Evolutionary conservation across 2,329 filamentous ascomycete species (phyloP).

Genomic region (Sarocladium oryzae): DNA sequence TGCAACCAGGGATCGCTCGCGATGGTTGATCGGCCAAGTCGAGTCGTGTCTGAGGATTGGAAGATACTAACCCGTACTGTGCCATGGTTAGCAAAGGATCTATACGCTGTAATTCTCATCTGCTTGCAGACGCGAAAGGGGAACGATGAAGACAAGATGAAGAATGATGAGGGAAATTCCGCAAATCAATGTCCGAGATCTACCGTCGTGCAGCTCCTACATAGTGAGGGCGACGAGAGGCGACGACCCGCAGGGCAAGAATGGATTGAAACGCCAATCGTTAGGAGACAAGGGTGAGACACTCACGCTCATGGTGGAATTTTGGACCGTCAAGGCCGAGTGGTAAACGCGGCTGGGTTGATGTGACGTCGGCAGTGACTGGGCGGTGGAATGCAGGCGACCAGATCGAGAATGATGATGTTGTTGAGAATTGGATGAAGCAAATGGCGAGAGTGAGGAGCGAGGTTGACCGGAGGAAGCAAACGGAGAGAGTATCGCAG

Average conservation of each 20-base stretch:
- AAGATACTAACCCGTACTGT: slow-evolving; percentile 12
- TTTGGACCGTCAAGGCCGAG: slow-evolving; percentile 3
- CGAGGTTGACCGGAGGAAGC: background rate
- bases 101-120: background rate
- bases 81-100: slow-evolving; percentile 9
- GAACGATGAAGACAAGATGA: background rate
- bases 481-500: slow-evolving; percentile 2
- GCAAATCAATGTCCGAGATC: background rate
- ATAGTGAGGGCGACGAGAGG: background rate
- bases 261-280: slow-evolving; percentile 11
- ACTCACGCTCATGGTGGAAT: slow-evolving; percentile 44
- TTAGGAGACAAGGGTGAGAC: slow-evolving; percentile 21
- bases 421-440: background rate
- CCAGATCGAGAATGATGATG: background rate
- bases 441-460: background rate
- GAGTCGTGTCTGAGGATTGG: slow-evolving; percentile 1
- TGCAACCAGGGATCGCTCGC: background rate
- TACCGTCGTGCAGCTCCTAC: background rate
- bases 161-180: background rate
- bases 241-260: slow-evolving; percentile 6
- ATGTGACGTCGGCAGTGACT: background rate
- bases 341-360: background rate
- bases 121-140: background rate
- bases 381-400: slow-evolving; percentile 1
- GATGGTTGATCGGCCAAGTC: background rate